Conservation (phyloP, 371 early-diverging fungal species). For the Mucor circinelloides region DNA sequence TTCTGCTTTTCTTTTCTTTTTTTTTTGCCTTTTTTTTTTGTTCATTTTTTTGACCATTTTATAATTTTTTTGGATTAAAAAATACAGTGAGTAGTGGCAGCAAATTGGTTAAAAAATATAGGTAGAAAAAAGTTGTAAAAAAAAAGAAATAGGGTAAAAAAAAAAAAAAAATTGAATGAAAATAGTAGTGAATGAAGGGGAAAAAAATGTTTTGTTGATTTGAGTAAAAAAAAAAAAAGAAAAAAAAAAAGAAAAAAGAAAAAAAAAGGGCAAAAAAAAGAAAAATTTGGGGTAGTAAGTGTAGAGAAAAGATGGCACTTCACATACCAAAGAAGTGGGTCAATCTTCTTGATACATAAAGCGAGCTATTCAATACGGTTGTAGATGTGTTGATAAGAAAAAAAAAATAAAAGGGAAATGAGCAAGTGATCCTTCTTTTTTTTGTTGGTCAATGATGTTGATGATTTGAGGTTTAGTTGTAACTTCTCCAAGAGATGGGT, state of each 20-base stretch:
- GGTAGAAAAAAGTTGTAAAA: not conserved
- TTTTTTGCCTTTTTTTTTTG: not conserved
- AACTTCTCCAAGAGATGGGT: constrained; percentile 23
- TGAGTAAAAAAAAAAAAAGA: constrained; percentile 1
- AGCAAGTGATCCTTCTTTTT: not conserved
- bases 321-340: not conserved
- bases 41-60: constrained; percentile 6
- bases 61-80: constrained; percentile 4
- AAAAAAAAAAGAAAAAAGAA: constrained; percentile 2
- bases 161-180: constrained; percentile 5
- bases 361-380: not conserved
- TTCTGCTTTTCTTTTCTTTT: not conserved
- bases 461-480: not conserved
- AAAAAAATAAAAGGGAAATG: not conserved
- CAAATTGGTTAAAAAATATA: not conserved
- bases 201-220: not conserved
- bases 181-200: not conserved
- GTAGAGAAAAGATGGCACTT: not conserved
- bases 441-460: not conserved
- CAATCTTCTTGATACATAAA: not conserved
- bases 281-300: not conserved
- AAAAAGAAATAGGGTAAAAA: not conserved
- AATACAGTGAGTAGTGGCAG: not conserved
- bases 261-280: constrained; percentile 9
- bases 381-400: not conserved